A percentile compares a stretch with the other conserved stretches of the same genome.
Evolutionary conservation across 139 green algal species (phyloP).

Genomic region (Closterium sp.): DNA sequence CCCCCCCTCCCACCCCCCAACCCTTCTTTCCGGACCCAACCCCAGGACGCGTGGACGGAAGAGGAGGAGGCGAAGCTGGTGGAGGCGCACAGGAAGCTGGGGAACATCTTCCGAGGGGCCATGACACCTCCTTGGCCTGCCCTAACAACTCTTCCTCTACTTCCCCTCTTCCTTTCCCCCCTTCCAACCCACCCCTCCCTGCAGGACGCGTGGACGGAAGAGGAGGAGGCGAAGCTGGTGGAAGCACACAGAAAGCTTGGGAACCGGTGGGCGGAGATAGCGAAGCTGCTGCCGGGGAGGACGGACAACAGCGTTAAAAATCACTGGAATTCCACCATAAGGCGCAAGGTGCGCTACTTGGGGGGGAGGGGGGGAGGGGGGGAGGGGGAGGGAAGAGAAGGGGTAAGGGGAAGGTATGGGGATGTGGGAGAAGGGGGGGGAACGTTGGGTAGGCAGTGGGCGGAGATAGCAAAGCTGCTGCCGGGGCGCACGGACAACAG

Average conservation of each 20-base stretch:
- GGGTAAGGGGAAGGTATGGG: conserved; percentile 59
- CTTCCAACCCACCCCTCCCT: no score
- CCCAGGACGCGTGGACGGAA: conserved; percentile 58
- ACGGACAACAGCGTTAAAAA: conserved; percentile 86
- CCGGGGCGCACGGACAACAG: conserved; percentile 75
- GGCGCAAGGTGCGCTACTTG: conserved; percentile 35
- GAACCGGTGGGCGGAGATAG: conserved; percentile 74
- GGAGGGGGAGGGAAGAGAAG: conserved; percentile 64
- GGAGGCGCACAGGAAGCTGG: no score
- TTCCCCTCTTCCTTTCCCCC: no score
- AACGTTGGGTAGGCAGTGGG: conserved; percentile 76
- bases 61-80: no score
- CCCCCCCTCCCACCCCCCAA: no score
- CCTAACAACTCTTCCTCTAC: no score
- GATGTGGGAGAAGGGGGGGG: background rate
- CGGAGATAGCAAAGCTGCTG: conserved; percentile 56
- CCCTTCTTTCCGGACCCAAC: no score
- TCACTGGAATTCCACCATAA: conserved; percentile 75
- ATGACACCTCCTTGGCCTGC: no score
- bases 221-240: conserved; percentile 58
- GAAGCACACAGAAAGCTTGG: conserved; percentile 66
- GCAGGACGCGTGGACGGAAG: conserved; percentile 56
- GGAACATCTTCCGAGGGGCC: no score
- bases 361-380: background rate
- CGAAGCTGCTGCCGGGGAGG: conserved; percentile 63